Percentiles rank a stretch among this genome's conserved stretches.
These are phyloP conservation scores for Sungouiella thailandica DNA, from an alignment of 805 yeast species.

Conservation along the genomic window DNA sequence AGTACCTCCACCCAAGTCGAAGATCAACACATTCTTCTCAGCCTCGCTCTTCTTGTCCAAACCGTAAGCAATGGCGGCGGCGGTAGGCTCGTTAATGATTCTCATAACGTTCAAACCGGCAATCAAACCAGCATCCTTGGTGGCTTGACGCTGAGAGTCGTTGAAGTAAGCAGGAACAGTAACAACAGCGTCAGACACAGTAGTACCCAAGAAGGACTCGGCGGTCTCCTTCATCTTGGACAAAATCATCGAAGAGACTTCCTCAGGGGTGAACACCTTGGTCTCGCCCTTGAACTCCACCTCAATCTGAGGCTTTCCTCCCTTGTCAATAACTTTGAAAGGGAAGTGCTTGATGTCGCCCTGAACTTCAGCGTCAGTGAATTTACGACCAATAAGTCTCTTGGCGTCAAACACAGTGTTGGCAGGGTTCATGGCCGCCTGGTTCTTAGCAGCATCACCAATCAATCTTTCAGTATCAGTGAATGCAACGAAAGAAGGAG, in stretches of 20 bases:
- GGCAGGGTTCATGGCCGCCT: conserved; percentile 30
- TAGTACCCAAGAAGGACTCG: conserved; percentile 68
- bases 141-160: conserved; percentile 92
- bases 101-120: conserved; percentile 86
- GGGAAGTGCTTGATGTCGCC: conserved; percentile 29
- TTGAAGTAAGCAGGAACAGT: conserved; percentile 93
- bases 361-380: conserved; percentile 24
- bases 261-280: conserved; percentile 30
- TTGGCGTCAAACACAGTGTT: conserved; percentile 31
- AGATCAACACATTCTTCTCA: conserved; percentile 57
- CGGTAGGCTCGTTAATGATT: conserved; percentile 79
- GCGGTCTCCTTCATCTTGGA: conserved; percentile 46
- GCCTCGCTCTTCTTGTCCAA: conserved; percentile 46
- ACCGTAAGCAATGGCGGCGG: conserved; percentile 31
- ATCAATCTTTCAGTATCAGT: conserved; percentile 30
- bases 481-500: conserved; percentile 30
- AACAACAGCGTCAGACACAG: conserved; percentile 82
- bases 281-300: conserved; percentile 31
- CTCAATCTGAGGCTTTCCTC: conserved; percentile 26
- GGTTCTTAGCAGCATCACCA: conserved; percentile 32
- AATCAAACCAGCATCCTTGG: conserved; percentile 89
- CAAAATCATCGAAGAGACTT: conserved; percentile 29
- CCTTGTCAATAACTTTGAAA: conserved; percentile 27
- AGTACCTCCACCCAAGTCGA: conserved; percentile 49
- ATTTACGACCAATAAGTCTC: conserved; percentile 30